Percentiles rank a stretch among this genome's conserved stretches.
phyloP scores from a whole-genome alignment of 176 grass and related monocot genomes.

The Alopecurus myosuroides region DNA sequence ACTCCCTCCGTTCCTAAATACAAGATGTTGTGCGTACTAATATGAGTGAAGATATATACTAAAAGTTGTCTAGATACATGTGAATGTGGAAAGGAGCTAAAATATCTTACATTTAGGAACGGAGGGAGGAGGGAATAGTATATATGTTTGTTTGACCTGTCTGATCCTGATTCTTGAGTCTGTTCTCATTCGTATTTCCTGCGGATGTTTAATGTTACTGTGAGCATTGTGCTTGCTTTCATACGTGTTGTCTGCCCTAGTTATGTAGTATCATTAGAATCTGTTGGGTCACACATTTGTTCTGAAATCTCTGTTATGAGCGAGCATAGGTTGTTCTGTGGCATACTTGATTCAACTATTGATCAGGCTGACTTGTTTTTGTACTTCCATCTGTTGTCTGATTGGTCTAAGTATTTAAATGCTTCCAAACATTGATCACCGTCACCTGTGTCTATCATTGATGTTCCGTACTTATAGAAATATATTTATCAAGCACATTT shows the following conservation, averaged over 20 bases:
- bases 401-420: not conserved
- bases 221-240: not conserved
- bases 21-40: no score
- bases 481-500: not conserved
- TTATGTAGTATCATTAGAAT: not conserved
- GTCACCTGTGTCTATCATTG: no score
- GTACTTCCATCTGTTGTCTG: not conserved
- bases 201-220: not conserved
- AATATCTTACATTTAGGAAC: no score
- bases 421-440: not conserved
- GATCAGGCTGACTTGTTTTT: not conserved
- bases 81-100: no score
- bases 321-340: not conserved
- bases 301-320: not conserved
- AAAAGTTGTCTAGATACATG: no score
- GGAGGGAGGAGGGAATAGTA: no score
- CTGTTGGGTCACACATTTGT: not conserved
- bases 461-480: not conserved
- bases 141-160: not conserved
- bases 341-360: not conserved
- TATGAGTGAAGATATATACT: no score
- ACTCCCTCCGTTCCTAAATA: no score
- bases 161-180: not conserved
- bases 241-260: not conserved
- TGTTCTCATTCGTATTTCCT: not conserved